Percentiles rank a stretch among this genome's conserved stretches.
Evolutionary conservation across 2,329 filamentous ascomycete species (phyloP).

Genomic region (Whalleya microplaca): DNA sequence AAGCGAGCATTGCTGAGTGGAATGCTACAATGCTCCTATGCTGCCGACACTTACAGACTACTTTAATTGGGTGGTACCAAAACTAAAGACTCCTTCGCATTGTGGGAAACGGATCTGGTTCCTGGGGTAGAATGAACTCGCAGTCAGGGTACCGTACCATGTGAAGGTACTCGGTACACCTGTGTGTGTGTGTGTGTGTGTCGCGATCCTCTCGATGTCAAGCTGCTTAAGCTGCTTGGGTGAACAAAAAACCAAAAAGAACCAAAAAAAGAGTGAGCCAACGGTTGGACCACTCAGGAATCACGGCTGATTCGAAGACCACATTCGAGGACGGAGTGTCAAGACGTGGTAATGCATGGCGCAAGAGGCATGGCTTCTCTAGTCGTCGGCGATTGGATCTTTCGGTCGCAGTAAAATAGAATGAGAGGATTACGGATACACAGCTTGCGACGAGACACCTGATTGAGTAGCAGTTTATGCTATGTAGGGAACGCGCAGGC

Average conservation of each 20-base stretch:
- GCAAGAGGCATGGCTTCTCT: constrained; percentile 15
- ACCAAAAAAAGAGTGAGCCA: neutral
- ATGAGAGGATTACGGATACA: constrained; percentile 7
- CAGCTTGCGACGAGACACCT: neutral
- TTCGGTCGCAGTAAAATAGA: constrained; percentile 5
- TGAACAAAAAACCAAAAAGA: neutral
- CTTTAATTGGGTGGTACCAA: constrained; percentile 27
- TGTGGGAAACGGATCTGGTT: constrained; percentile 12
- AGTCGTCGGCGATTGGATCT: constrained; percentile 14
- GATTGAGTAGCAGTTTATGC: constrained; percentile 8
- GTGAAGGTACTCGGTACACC: neutral
- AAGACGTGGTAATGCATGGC: constrained; percentile 19
- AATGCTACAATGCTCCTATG: constrained; percentile 14
- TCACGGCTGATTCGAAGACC: constrained; percentile 15
- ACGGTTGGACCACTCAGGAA: constrained; percentile 26
- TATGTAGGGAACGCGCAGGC: neutral
- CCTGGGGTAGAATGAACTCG: constrained; percentile 13
- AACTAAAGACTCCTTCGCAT: constrained; percentile 27
- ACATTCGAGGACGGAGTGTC: constrained; percentile 16
- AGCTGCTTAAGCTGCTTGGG: neutral
- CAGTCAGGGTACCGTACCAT: neutral
- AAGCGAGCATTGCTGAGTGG: constrained; percentile 34
- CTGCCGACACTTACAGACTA: constrained; percentile 15
- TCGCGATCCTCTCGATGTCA: neutral
- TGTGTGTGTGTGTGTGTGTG: neutral